Base-by-base conservation (phyloP, 1,139 yeast species). In the Pichia sp. region DNA sequence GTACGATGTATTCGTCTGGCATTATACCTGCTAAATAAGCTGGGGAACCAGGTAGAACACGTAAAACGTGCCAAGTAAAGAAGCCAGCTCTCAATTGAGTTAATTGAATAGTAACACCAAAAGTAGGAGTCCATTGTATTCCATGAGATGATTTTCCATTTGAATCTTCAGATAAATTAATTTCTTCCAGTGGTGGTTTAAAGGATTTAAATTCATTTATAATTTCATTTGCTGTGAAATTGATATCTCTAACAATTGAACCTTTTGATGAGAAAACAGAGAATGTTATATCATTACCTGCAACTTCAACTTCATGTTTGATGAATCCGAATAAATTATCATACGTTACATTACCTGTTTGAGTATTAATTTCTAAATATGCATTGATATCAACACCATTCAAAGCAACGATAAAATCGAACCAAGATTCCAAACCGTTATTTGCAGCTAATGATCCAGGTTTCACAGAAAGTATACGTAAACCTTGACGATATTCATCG, bases 261-360 rank as follows among this genome's bases (percentile, higher is more conserved):
- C 98, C 98, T 62, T 89, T 89, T 4, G 95, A 91, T 40, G 77
- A 79, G 95, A 96, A 91, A 3, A 88, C 79, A 38, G 76, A 79
- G 34, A 89, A 65, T 2, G 69, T 62, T n/a, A 83, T 56, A 38
- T 43, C 64, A 53, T 53, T 60, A 53, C 44, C 52, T 19, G 36
- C 49, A 41, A 41, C 55, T 41, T 54, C 58, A 24, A 64, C 62
- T 38, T 65, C 63, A 18, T 60, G 55, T n/a, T 68, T 45, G 18
- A 74, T 56, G 45, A 69, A 57, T n/a, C 49, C 51, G 24, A 56
- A 39, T 34, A 58, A 39, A 14, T 48, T 49, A 2, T 47, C 38
- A 32, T 44, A 52, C 8, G 49, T 47, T 2, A 52, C 52, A 11
- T 40, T 21, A 24, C 50, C 50, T 2, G 47, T 35, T 21, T 26